Base-by-base conservation (phyloP, 1,284 basidiomycete genomes). In the Macrocybe sp. region DNA sequence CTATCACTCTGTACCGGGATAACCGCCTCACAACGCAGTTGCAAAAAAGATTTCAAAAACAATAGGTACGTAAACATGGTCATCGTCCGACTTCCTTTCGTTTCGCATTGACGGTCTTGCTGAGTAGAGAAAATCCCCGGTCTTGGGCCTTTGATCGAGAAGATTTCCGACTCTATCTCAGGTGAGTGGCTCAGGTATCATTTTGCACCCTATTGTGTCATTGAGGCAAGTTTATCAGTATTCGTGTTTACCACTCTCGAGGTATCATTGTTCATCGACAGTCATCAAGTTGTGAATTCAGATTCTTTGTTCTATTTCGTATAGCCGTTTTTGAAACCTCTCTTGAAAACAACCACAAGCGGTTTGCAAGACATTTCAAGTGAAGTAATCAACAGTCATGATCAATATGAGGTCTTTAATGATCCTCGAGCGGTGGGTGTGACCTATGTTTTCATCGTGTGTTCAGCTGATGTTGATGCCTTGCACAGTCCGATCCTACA, bases 31-130 rank as follows among this genome's bases (percentile, higher is more conserved):
- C 14, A 35, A 11, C 37, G 35, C 47, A 81, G 81, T 88, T 12
- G 81, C 84, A 63, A 96, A 95, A 78, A 85, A 83, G 63, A 92
- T 97, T 48, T 83, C 86, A 60, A 81, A 78, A 56, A 94, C 86
- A 0, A 93, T 97, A 52, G 89, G 86, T 76, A 61, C 58, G 66
- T 54, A 2, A 36, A 32, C 4, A 42, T 22, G 33, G 34, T n/a
- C 10, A 14, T 41, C 42, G 28, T n/a, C 41, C 0, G 22, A 14
- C 10, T 22, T 44, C 22, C 22, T 22, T 22, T 22, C 22, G 4
- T 22, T 22, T 22, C 2, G 22, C 22, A 22, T 22, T 22, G 22
- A 22, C 4, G 22, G 22, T 22, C 22, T 2, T 22, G 4, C 22
- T 22, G 4, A 22, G 22, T 51, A 78, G 84, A 88, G 64, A 85